A percentile compares a stretch with the other conserved stretches of the same genome.
These are phyloP conservation scores for Clavariopsis aquatica DNA, from an alignment of 495 filamentous ascomycete genomes.

Conservation along the genomic window DNA sequence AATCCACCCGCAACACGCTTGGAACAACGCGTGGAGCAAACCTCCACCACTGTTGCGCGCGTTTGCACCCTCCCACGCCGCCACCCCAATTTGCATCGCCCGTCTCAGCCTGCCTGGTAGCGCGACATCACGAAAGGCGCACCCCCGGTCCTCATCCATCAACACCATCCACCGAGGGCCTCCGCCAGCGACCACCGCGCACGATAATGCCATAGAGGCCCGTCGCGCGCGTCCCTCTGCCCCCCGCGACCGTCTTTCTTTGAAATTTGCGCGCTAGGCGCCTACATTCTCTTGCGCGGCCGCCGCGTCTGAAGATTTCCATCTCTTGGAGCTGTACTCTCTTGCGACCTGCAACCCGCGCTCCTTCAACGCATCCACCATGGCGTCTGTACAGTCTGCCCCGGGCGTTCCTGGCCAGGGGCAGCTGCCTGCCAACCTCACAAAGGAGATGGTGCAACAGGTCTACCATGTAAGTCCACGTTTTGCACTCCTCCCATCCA, in stretches of 20 bases:
- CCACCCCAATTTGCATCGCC: constrained; percentile 29
- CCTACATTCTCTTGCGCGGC: neutral
- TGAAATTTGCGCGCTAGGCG: constrained; percentile 17
- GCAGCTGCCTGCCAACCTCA: constrained; percentile 32
- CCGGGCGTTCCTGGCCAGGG: constrained; percentile 29
- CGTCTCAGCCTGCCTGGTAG: constrained; percentile 16
- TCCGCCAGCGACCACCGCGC: constrained; percentile 25
- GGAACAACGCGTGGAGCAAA: constrained; percentile 27
- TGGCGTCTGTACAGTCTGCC: constrained; percentile 71
- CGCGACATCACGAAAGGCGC: constrained; percentile 34
- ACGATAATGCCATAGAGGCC: constrained; percentile 32
- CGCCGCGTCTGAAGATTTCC: neutral
- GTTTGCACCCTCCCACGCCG: constrained; percentile 20
- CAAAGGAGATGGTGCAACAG: constrained; percentile 37
- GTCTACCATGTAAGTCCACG: constrained; percentile 28
- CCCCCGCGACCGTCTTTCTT: constrained; percentile 20
- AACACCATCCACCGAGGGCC: constrained; percentile 27
- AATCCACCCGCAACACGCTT: constrained; percentile 31
- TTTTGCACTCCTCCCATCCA: neutral
- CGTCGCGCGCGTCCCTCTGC: constrained; percentile 20
- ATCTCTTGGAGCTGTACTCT: neutral
- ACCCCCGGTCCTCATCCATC: constrained; percentile 33
- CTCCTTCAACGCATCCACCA: constrained; percentile 41
- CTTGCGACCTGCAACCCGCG: neutral
- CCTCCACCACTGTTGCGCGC: constrained; percentile 16